These are phyloP conservation scores for Beta lomatogona DNA, from an alignment of 179 eudicot species.

Conservation along the genomic window DNA sequence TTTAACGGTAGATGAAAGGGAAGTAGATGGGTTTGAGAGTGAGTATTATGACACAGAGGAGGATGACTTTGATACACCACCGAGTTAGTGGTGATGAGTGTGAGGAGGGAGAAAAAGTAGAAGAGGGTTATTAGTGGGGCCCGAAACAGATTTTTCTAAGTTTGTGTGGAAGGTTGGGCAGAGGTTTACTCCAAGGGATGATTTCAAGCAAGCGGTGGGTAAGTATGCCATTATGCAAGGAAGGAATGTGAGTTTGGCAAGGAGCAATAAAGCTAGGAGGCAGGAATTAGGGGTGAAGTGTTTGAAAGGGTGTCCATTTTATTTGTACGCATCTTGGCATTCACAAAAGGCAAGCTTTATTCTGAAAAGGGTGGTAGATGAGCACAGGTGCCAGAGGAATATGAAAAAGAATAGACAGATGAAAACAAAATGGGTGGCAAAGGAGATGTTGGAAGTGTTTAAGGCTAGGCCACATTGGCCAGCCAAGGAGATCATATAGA, in stretches of 20 bases:
- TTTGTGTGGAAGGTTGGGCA: not conserved
- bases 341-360: not conserved
- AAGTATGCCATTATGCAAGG: no score
- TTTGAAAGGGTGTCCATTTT: not conserved
- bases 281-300: not conserved
- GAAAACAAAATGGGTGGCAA: not conserved
- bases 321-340: not conserved
- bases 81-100: not conserved
- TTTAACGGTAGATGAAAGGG: no score
- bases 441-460: not conserved
- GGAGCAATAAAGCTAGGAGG: not conserved
- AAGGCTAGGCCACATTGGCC: not conserved
- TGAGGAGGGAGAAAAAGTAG: not conserved
- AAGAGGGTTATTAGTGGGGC: not conserved
- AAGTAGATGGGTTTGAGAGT: not conserved
- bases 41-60: not conserved
- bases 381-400: not conserved
- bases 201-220: not conserved
- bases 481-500: no score
- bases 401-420: not conserved
- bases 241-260: not conserved
- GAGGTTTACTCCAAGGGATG: not conserved
- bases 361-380: not conserved
- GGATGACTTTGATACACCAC: no score
- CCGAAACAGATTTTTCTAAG: not conserved